Conservation (phyloP, 2,329 filamentous ascomycete species). For the Dothistroma pini region DNA sequence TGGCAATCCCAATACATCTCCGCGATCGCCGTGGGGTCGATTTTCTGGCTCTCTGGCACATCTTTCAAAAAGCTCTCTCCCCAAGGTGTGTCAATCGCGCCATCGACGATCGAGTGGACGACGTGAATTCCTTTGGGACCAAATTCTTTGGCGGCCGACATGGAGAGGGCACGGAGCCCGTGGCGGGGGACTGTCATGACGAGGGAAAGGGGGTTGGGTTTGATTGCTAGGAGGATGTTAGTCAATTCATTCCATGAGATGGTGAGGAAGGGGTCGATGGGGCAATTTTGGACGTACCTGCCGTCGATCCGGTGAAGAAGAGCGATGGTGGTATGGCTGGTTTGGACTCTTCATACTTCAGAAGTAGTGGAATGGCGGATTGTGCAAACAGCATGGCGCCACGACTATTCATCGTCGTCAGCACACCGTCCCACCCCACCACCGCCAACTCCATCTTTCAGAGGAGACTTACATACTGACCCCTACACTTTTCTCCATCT, state of each 20-base stretch:
- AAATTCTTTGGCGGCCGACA: constrained; percentile 76
- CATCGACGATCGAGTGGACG: constrained; percentile 69
- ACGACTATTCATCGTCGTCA: constrained; percentile 38
- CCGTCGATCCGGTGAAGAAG: constrained; percentile 81
- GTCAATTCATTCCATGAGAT: too few species aligned
- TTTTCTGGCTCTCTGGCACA: constrained; percentile 58
- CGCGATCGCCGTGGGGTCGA: constrained; percentile 76
- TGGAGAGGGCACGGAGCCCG: constrained; percentile 66
- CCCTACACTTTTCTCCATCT: constrained; percentile 50
- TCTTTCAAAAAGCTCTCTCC: constrained; percentile 57
- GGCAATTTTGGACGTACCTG: constrained; percentile 33
- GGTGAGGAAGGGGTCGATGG: too few species aligned
- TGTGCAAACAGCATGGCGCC: constrained; percentile 75
- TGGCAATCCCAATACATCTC: constrained; percentile 82
- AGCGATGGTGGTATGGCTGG: constrained; percentile 64
- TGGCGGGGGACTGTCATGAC: constrained; percentile 76
- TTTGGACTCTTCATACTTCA: constrained; percentile 50
- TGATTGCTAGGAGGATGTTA: constrained; percentile 48
- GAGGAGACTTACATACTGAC: constrained; percentile 36
- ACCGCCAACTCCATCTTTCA: too few species aligned
- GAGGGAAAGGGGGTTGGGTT: constrained; percentile 63
- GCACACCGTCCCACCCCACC: too few species aligned
- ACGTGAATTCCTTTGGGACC: constrained; percentile 79
- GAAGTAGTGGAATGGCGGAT: constrained; percentile 63
- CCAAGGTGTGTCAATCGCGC: constrained; percentile 72